phyloP scores from a whole-genome alignment of 2,329 filamentous ascomycete species.

The Didymella lethalis region DNA sequence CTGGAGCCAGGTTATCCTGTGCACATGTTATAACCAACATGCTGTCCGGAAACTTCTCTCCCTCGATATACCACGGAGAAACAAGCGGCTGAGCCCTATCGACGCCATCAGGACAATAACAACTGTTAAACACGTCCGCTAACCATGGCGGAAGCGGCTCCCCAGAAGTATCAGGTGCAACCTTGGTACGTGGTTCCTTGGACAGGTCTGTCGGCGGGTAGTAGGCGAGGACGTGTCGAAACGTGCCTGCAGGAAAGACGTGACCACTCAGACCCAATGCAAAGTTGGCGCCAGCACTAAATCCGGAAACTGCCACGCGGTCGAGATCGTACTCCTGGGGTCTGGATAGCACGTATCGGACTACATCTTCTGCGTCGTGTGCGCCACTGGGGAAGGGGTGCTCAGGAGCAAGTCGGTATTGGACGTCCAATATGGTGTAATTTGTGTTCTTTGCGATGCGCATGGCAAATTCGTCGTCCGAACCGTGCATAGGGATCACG shows the following conservation, averaged over 20 bases:
- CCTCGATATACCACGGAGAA: neutral
- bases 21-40: neutral
- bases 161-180: neutral
- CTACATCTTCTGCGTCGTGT: neutral
- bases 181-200: neutral
- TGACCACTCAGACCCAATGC: neutral
- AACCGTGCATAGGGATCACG: conserved; percentile 3
- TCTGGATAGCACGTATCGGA: neutral
- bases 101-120: neutral
- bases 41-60: neutral
- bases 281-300: neutral
- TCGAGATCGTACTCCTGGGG: neutral
- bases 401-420: neutral
- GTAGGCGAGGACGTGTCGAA: neutral
- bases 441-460: neutral
- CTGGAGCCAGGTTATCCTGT: neutral
- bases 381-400: neutral
- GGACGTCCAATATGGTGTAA: neutral
- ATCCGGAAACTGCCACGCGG: neutral
- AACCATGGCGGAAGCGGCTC: neutral
- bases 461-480: conserved; percentile 1
- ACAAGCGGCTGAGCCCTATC: neutral
- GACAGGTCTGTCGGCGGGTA: neutral
- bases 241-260: neutral
- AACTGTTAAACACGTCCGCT: neutral